Evolutionary conservation across 2,329 filamentous ascomycete genomes (phyloP), one percentile per base, ranked within the genome.

Genomic region (Sporothrix humicola): DNA sequence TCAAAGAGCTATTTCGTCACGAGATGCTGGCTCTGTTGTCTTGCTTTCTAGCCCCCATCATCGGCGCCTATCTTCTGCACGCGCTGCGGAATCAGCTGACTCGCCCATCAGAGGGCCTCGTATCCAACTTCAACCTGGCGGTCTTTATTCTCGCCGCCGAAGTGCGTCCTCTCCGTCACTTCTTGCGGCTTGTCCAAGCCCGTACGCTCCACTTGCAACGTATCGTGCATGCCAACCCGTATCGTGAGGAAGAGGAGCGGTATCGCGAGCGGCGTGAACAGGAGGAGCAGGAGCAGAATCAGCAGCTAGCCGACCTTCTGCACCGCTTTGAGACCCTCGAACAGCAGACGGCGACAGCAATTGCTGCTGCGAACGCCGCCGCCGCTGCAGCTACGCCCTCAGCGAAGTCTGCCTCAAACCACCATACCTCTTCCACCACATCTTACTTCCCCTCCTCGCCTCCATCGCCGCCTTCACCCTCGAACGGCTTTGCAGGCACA

Each of bases 91-190:
- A 87, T 9, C 93, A 95, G 78, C 88, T 98, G 20, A 95, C 92
- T 31, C 87, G 93, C 1, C 93, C 93, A 0, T 94, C 94, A 0
- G 94, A 97, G 80, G 93, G 93, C 1, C 85, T 98, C 12, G 91
- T 98, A 7, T 97, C 94, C 4, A 93, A 97, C 81, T 97, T 95
- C 83, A 98, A 98, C 81, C 86, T 98, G 72, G 94, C 92, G 13
- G 93, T 98, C 71, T 98, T 98, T 81, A 85, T 97, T 2, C 87
- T 97, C 20, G 93, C 92, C 0, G 93, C 95, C 3, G 95, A 98
- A 82, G 85, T 98, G 42, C 91, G 93, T 2, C 95, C 95, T 0
- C 84, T 94, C 68, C 89, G 93, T 0, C 95, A 98, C 79, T 83
- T 97, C 37, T 89, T 97, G 75, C 93, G 91, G 79, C 88, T 98